These are phyloP conservation scores for Furcasterigmium sp. DNA, from an alignment of 2,329 filamentous ascomycete genomes.

Conservation along the genomic window DNA sequence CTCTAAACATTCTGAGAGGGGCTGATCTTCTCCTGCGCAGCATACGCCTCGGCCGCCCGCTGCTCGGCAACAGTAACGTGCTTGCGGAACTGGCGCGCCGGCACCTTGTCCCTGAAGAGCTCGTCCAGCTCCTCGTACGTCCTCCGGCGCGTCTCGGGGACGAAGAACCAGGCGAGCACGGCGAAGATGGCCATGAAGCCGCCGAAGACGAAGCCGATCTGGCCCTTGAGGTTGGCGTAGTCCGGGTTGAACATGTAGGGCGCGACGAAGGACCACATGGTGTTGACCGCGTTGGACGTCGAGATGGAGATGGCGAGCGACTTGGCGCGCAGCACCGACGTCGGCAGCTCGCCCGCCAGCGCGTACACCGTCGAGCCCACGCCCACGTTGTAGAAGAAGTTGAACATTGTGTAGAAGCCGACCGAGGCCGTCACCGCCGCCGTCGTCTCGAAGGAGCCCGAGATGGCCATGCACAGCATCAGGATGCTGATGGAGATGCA, in stretches of 20 bases:
- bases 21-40: not conserved
- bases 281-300: conserved; percentile 10
- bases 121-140: conserved; percentile 22
- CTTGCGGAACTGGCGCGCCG: conserved; percentile 15
- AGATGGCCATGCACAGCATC: conserved; percentile 22
- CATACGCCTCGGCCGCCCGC: conserved; percentile 19
- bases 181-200: conserved; percentile 9
- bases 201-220: conserved; percentile 12
- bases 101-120: conserved; percentile 17
- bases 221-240: conserved; percentile 9
- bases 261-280: conserved; percentile 9
- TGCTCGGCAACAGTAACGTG: conserved; percentile 17
- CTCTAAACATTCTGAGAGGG: not conserved
- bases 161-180: conserved; percentile 6
- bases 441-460: conserved; percentile 15
- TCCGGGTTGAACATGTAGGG: conserved; percentile 12
- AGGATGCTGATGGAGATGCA: conserved; percentile 15
- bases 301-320: conserved; percentile 10
- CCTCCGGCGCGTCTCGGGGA: conserved; percentile 4
- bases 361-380: conserved; percentile 17
- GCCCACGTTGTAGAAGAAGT: conserved; percentile 13
- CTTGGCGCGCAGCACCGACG: conserved; percentile 7
- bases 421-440: conserved; percentile 17
- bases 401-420: conserved; percentile 13
- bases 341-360: conserved; percentile 15